phyloP scores from a whole-genome alignment of 2,329 filamentous ascomycete species.

The Alternaria rosae region DNA sequence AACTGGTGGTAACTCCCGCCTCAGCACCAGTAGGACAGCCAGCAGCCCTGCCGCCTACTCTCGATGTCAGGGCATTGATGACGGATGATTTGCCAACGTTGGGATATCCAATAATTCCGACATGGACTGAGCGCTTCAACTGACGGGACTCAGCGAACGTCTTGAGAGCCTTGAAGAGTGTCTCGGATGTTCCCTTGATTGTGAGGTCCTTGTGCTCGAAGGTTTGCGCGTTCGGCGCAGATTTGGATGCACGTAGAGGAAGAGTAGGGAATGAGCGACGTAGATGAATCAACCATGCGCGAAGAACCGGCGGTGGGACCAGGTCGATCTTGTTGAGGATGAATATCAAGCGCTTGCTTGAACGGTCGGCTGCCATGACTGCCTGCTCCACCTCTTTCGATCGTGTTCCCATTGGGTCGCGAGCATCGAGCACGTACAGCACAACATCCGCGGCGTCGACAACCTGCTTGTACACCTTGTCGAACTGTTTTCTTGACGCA shows the following conservation, averaged over 20 bases:
- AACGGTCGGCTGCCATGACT: constrained; percentile 85
- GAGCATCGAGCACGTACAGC: constrained; percentile 90
- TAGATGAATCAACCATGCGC: constrained; percentile 83
- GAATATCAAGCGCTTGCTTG: constrained; percentile 86
- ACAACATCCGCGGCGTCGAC: constrained; percentile 89
- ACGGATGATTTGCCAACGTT: constrained; percentile 97
- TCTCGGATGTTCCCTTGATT: constrained; percentile 82
- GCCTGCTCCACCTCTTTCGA: constrained; percentile 90
- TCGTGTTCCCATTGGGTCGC: constrained; percentile 88
- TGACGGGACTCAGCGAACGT: constrained; percentile 83
- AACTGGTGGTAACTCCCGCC: constrained; percentile 87
- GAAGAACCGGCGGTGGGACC: constrained; percentile 80
- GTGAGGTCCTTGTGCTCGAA: constrained; percentile 93
- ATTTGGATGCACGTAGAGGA: constrained; percentile 82
- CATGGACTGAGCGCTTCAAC: constrained; percentile 86
- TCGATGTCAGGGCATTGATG: constrained; percentile 87
- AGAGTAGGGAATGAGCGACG: constrained; percentile 91
- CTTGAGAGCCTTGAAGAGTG: constrained; percentile 89
- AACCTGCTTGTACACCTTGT: constrained; percentile 95
- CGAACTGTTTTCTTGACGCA: constrained; percentile 83
- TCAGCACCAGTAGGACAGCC: constrained; percentile 90
- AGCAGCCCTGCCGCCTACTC: constrained; percentile 71
- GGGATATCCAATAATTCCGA: constrained; percentile 93
- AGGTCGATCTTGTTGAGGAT: constrained; percentile 97
- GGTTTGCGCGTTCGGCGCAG: constrained; percentile 83